A percentile compares a stretch with the other conserved stretches of the same genome.
Evolutionary conservation across 805 yeast genomes (phyloP).

Genomic region (Sporopachydermia quercuum): DNA sequence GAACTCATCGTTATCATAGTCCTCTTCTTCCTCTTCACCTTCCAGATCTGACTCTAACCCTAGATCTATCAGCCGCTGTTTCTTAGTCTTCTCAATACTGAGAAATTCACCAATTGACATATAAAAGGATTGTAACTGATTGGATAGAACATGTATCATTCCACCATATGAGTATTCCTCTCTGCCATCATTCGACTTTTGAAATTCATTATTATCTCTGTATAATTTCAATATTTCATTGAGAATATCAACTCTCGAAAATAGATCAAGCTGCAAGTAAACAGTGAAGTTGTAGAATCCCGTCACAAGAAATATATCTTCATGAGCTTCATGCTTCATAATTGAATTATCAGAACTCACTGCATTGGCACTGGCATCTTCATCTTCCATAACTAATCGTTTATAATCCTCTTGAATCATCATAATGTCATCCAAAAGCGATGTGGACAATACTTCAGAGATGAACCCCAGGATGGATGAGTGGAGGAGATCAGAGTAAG

Average conservation of each 20-base stretch:
- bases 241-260: not conserved
- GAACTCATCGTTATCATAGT: not conserved
- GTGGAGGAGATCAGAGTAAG: not conserved
- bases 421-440: not conserved
- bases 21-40: not conserved
- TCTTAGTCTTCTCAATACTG: not conserved
- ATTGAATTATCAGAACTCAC: not conserved
- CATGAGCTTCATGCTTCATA: not conserved
- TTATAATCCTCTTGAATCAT: not conserved
- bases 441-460: not conserved
- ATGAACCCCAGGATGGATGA: not conserved
- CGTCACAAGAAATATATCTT: not conserved
- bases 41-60: no score
- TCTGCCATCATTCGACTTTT: not conserved
- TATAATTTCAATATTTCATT: not conserved
- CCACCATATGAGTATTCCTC: not conserved
- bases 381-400: no score
- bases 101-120: not conserved
- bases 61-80: no score
- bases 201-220: not conserved
- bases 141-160: not conserved
- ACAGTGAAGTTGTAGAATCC: not conserved
- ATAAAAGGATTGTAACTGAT: not conserved
- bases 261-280: not conserved
- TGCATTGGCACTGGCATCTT: not conserved